Conservation (phyloP, 495 filamentous ascomycete species). For the Terfezia claveryi region DNA sequence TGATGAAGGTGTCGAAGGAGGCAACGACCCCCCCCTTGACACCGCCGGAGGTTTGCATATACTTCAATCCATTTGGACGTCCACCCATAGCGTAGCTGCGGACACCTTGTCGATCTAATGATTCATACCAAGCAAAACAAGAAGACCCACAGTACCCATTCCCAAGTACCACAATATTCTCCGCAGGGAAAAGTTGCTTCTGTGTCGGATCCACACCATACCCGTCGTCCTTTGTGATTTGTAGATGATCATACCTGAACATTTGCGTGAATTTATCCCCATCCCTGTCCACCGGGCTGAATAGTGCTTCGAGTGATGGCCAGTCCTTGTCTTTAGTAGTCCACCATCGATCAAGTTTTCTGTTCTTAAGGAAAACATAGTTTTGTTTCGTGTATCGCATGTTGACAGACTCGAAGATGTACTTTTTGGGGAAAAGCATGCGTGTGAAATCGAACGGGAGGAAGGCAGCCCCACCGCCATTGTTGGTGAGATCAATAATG, state of each 20-base stretch:
- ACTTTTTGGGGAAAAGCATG: constrained; percentile 8
- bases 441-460: constrained; percentile 10
- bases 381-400: constrained; percentile 5
- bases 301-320: constrained; percentile 1
- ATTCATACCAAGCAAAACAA: constrained; percentile 6
- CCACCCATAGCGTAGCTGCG: constrained; percentile 9
- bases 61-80: constrained; percentile 3
- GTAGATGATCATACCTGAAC: constrained; percentile 9
- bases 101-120: constrained; percentile 6
- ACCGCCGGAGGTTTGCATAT: constrained; percentile 12
- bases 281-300: constrained; percentile 4
- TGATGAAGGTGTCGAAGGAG: neutral
- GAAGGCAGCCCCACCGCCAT: constrained; percentile 8
- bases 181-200: constrained; percentile 3
- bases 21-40: constrained; percentile 4
- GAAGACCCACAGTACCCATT: constrained; percentile 5
- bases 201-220: constrained; percentile 2
- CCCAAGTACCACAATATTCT: constrained; percentile 10
- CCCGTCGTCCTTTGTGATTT: constrained; percentile 5
- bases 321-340: constrained; percentile 2
- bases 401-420: constrained; percentile 8
- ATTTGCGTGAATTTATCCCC: constrained; percentile 5
- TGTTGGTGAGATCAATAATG: constrained; percentile 12
- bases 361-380: neutral
- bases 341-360: neutral